phyloP scores from a whole-genome alignment of 2,329 filamentous ascomycete genomes.

The Truncatella angustata region DNA sequence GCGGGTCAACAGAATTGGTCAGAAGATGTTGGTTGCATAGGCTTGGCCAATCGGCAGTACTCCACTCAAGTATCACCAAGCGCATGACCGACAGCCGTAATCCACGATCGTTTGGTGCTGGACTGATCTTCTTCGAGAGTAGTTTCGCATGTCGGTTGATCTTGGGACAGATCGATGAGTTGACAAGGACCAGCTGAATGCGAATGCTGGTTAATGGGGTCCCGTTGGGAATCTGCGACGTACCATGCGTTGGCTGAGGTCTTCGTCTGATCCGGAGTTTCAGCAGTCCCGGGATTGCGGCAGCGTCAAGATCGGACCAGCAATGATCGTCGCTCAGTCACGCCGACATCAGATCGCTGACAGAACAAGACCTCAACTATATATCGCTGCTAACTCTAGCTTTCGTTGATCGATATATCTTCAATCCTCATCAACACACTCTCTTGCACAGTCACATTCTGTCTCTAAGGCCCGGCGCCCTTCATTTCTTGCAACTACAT shows the following conservation, averaged over 20 bases:
- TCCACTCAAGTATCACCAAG: not conserved
- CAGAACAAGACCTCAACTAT: not conserved
- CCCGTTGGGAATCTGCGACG: slow-evolving; percentile 7
- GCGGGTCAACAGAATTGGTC: not conserved
- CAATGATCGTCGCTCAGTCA: not conserved
- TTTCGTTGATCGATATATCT: not conserved
- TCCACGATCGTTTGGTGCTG: not conserved
- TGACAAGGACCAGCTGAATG: too few species aligned
- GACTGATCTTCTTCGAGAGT: not conserved
- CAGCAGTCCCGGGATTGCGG: not conserved
- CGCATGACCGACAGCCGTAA: not conserved
- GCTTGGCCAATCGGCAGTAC: not conserved
- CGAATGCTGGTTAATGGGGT: not conserved
- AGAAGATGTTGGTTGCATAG: not conserved
- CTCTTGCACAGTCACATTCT: not conserved
- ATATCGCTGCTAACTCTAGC: not conserved
- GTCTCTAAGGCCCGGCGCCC: slow-evolving; percentile 6
- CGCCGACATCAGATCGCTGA: not conserved
- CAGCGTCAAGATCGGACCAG: not conserved
- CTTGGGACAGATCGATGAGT: too few species aligned
- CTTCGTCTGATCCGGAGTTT: slow-evolving; percentile 6
- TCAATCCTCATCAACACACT: not conserved
- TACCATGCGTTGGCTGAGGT: slow-evolving; percentile 4
- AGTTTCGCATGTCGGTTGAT: not conserved
- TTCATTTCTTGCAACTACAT: slow-evolving; percentile 1